Evolutionary conservation across 1,139 yeast genomes (phyloP).

Genomic region (Diutina scorzettiae): DNA sequence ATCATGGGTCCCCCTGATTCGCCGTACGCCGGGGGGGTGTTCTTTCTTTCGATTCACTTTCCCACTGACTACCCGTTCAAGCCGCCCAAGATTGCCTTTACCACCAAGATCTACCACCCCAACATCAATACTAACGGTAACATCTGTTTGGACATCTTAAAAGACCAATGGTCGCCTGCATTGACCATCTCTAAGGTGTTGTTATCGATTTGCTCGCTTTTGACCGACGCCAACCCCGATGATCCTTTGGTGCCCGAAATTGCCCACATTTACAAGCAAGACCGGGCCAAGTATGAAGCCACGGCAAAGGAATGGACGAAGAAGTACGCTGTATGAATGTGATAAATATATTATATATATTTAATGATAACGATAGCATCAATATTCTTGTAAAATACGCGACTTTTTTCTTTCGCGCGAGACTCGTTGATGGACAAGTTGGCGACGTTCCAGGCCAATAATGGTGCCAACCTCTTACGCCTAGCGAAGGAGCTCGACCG

Average conservation of each 20-base stretch:
- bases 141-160: slow-evolving; percentile 74
- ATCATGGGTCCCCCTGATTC: slow-evolving; percentile 94
- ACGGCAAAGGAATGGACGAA: slow-evolving; percentile 99
- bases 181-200: slow-evolving; percentile 81
- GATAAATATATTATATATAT: slow-evolving; percentile 5
- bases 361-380: slow-evolving; percentile 6
- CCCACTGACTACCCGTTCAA: slow-evolving; percentile 93
- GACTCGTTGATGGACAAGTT: slow-evolving; percentile 6
- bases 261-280: slow-evolving; percentile 93
- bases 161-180: slow-evolving; percentile 90
- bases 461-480: slow-evolving; percentile 18
- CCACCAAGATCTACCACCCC: slow-evolving; percentile 86
- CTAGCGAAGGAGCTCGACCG: slow-evolving; percentile 38
- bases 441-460: slow-evolving; percentile 3
- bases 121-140: slow-evolving; percentile 83
- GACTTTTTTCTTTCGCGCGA: too few species aligned
- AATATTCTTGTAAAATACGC: too few species aligned
- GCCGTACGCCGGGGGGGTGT: slow-evolving; percentile 89
- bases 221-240: slow-evolving; percentile 97
- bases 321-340: slow-evolving; percentile 75
- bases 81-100: slow-evolving; percentile 87
- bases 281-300: slow-evolving; percentile 87
- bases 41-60: slow-evolving; percentile 82
- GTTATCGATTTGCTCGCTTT: slow-evolving; percentile 77
- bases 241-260: slow-evolving; percentile 98